Evolutionary conservation across 305 asterid species (phyloP).

Genomic region (Fraxinus greggii): DNA sequence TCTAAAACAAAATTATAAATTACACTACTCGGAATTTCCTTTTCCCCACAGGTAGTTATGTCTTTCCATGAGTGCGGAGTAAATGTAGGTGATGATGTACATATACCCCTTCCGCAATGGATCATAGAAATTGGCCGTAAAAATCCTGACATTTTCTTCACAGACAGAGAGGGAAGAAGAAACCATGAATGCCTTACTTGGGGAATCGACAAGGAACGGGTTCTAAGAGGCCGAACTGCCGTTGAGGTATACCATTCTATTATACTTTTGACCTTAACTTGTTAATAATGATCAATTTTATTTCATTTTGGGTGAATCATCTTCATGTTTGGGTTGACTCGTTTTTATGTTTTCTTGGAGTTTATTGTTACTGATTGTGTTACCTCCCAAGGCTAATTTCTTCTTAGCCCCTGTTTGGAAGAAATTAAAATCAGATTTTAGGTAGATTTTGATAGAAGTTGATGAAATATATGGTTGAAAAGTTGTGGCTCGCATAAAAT

Average conservation of each 20-base stretch:
- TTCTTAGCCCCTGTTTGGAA: background rate
- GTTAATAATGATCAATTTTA: background rate
- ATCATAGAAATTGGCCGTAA: conserved; percentile 49
- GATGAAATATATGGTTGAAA: background rate
- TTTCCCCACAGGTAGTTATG: conserved; percentile 59
- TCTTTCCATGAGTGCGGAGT: conserved; percentile 84
- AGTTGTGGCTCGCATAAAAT: background rate
- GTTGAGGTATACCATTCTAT: conserved; percentile 50
- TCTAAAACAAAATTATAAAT: background rate
- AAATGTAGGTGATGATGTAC: conserved; percentile 61
- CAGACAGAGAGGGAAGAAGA: conserved; percentile 59
- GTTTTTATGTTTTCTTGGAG: background rate
- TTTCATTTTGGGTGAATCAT: background rate
- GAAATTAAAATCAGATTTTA: no score
- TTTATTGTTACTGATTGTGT: background rate
- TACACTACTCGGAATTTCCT: background rate
- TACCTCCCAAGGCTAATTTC: background rate
- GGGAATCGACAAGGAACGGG: conserved; percentile 85
- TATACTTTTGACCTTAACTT: background rate
- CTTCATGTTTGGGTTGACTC: background rate
- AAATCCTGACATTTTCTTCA: conserved; percentile 78
- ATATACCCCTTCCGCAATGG: conserved; percentile 82
- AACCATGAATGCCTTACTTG: conserved; percentile 80
- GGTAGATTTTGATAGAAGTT: background rate
- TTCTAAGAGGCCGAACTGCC: conserved; percentile 71